These are phyloP conservation scores for Isoetes engelmannii DNA, from an alignment of 83 land plant genomes.

Conservation along the genomic window DNA sequence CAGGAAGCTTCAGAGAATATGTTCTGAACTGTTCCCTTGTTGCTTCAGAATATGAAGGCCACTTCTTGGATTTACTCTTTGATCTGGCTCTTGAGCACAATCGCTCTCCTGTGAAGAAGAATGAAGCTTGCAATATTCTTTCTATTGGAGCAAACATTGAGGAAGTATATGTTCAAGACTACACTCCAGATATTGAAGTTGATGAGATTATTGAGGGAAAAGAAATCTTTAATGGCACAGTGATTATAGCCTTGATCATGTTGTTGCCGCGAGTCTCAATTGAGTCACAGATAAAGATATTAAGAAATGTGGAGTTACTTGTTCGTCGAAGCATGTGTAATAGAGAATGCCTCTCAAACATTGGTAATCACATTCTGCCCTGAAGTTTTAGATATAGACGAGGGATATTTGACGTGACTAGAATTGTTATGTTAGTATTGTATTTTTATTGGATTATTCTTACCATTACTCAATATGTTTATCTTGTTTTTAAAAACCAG, in stretches of 20 bases:
- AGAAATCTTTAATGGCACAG: conserved; percentile 75
- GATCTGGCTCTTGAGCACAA: conserved; percentile 81
- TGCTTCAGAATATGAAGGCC: conserved; percentile 65
- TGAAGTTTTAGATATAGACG: not conserved
- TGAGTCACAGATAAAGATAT: conserved; percentile 74
- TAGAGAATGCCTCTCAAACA: conserved; percentile 82
- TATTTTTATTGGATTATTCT: not conserved
- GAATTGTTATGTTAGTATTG: not conserved
- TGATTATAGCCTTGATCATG: conserved; percentile 58
- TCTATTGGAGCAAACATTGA: too few relatives aligned
- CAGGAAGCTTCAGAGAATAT: conserved; percentile 64
- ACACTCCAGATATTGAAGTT: conserved; percentile 7
- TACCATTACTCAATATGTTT: not conserved
- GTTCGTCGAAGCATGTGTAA: conserved; percentile 63
- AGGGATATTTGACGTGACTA: not conserved
- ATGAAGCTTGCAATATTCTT: too few relatives aligned
- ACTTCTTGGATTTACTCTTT: conserved; percentile 62
- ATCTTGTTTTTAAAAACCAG: not conserved
- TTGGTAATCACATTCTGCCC: conserved; percentile 47
- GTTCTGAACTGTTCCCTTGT: conserved; percentile 70
- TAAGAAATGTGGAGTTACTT: conserved; percentile 60
- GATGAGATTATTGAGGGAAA: conserved; percentile 12
- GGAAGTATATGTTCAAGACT: too few relatives aligned
- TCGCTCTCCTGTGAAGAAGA: conserved; percentile 40
- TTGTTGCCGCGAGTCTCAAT: conserved; percentile 63